Conservation (phyloP, 2,329 filamentous ascomycete species). For the Thelonectria rubi region DNA sequence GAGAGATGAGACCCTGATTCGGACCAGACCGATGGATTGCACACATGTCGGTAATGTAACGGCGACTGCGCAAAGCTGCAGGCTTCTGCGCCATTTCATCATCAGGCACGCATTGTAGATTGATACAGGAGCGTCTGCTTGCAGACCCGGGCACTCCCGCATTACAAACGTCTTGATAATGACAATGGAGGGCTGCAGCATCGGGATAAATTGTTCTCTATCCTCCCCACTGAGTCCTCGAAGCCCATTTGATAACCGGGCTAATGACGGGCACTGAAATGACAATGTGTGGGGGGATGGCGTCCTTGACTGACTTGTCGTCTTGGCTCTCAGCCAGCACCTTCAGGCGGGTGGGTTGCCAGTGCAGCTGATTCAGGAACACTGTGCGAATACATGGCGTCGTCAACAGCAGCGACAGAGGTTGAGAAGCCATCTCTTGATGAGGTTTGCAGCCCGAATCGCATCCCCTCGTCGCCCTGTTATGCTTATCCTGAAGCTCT, state of each 20-base stretch:
- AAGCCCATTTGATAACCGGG: constrained; percentile 38
- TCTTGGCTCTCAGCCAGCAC: constrained; percentile 34
- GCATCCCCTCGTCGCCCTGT: no score
- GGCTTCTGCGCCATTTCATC: no score
- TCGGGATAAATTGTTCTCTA: constrained; percentile 16
- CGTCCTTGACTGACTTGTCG: constrained; percentile 28
- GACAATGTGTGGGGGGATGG: constrained; percentile 41
- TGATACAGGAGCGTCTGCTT: neutral
- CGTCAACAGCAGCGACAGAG: no score
- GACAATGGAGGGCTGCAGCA: constrained; percentile 1
- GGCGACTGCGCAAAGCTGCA: no score
- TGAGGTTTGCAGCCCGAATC: no score
- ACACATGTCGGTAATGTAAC: no score
- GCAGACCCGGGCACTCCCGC: neutral
- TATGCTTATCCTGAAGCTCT: neutral
- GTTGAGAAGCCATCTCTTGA: no score
- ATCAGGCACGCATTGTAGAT: neutral
- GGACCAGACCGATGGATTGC: neutral
- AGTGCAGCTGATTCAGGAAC: constrained; percentile 36
- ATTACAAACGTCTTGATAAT: constrained; percentile 2
- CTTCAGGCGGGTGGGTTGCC: constrained; percentile 37
- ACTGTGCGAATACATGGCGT: constrained; percentile 37
- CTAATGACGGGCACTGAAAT: constrained; percentile 44
- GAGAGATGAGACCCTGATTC: neutral
- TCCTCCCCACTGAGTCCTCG: constrained; percentile 22